A percentile compares a stretch with the other conserved stretches of the same genome.
phyloP scores from a whole-genome alignment of 2,329 filamentous ascomycete species.

The Monilinia fructigena region DNA sequence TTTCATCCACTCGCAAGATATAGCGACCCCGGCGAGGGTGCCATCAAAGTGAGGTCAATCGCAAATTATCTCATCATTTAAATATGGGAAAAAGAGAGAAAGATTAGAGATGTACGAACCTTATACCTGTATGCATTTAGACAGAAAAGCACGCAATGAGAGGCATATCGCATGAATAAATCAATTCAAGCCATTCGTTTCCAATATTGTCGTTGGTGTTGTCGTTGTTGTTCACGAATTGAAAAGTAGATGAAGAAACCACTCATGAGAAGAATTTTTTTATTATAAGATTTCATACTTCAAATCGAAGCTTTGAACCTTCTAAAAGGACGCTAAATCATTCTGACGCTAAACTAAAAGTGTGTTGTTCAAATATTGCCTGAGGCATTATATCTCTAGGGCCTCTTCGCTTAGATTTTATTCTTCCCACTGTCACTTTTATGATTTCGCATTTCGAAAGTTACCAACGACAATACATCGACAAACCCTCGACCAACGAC shows the following conservation, averaged over 20 bases:
- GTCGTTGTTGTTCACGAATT: neutral
- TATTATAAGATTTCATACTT: slow-evolving; percentile 9
- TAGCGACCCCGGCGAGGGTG: slow-evolving; percentile 87
- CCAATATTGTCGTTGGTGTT: neutral
- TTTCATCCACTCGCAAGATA: slow-evolving; percentile 79
- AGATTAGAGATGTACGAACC: slow-evolving; percentile 14
- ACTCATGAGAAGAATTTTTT: neutral
- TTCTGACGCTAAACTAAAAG: neutral
- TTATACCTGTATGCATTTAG: neutral
- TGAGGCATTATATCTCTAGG: slow-evolving; percentile 28
- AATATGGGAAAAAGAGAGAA: slow-evolving; percentile 28
- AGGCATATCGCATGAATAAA: neutral
- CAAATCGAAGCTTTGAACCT: slow-evolving; percentile 9
- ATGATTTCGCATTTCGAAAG: slow-evolving; percentile 21
- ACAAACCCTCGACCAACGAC: slow-evolving; percentile 37
- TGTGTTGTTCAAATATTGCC: slow-evolving; percentile 15
- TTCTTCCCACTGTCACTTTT: slow-evolving; percentile 21
- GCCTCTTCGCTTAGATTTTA: slow-evolving; percentile 30
- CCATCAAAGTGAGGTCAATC: slow-evolving; percentile 87
- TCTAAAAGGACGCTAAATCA: neutral
- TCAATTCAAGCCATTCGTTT: neutral
- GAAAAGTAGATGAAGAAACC: slow-evolving; percentile 1
- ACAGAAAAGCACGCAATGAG: neutral
- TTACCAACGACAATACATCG: slow-evolving; percentile 30
- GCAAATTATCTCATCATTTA: slow-evolving; percentile 98